Evolutionary conservation across 495 filamentous ascomycete species (phyloP).

Genomic region (Penicillium ochrochloron): DNA sequence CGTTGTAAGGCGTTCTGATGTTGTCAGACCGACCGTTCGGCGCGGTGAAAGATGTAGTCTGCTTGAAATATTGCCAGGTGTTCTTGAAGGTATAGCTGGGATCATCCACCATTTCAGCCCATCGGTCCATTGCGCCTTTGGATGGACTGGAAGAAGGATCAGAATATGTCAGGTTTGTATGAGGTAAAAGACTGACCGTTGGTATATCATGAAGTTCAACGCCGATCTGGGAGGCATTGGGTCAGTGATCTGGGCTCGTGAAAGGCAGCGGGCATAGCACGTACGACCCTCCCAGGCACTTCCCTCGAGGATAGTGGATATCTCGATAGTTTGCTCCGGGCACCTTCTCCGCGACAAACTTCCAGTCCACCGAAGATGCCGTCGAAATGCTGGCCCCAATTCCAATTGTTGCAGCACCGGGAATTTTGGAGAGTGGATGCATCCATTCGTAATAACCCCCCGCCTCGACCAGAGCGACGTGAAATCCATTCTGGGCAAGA

Average conservation of each 20-base stretch:
- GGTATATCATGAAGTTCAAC: constrained; percentile 44
- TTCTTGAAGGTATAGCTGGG: constrained; percentile 48
- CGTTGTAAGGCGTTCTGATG: constrained; percentile 32
- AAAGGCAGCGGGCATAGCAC: constrained; percentile 8
- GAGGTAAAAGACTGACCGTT: constrained; percentile 26
- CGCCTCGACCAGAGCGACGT: constrained; percentile 60
- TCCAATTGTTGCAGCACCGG: constrained; percentile 39
- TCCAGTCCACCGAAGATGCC: constrained; percentile 54
- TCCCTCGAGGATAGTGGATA: constrained; percentile 47
- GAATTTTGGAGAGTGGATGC: constrained; percentile 49
- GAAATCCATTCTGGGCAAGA: constrained; percentile 42
- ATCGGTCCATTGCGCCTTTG: constrained; percentile 42
- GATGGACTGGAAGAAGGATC: constrained; percentile 35
- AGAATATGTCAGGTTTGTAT: not conserved
- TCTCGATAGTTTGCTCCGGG: constrained; percentile 40
- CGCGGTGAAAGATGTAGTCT: constrained; percentile 39
- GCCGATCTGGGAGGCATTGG: constrained; percentile 28
- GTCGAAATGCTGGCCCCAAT: constrained; percentile 38
- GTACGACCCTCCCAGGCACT: constrained; percentile 47
- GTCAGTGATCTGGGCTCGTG: not conserved
- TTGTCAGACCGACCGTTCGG: constrained; percentile 23
- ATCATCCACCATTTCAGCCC: constrained; percentile 54
- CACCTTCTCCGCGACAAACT: constrained; percentile 39
- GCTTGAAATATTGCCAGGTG: constrained; percentile 47
- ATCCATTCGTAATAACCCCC: constrained; percentile 60